phyloP scores from a whole-genome alignment of 75 land plant genomes.

The Pinus taeda region DNA sequence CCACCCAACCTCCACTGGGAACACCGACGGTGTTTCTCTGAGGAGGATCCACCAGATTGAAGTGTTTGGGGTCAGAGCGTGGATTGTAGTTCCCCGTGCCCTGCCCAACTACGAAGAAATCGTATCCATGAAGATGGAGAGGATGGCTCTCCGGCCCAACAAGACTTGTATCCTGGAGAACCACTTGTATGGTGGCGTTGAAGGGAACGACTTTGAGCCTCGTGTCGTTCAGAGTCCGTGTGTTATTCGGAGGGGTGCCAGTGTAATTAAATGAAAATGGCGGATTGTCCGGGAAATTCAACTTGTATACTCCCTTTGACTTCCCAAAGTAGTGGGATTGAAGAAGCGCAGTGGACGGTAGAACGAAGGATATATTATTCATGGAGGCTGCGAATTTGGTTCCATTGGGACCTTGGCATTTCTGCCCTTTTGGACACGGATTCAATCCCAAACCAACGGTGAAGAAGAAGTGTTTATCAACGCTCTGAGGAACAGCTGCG shows the following conservation, averaged over 20 bases:
- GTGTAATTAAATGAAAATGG: conserved; percentile 38
- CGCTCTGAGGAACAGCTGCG: conserved; percentile 44
- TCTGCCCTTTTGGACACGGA: conserved; percentile 29
- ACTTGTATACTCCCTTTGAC: conserved; percentile 22
- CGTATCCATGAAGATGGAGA: conserved; percentile 66
- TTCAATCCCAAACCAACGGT: conserved; percentile 53
- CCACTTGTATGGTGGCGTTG: conserved; percentile 64
- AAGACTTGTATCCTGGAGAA: conserved; percentile 65
- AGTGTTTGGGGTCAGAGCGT: conserved; percentile 24
- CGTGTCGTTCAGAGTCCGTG: conserved; percentile 36
- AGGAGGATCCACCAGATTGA: conserved; percentile 62
- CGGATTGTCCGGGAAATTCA: conserved; percentile 26
- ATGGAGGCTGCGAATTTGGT: conserved; percentile 46
- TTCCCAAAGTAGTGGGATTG: conserved; percentile 31
- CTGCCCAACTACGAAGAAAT: conserved; percentile 65
- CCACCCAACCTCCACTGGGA: conserved; percentile 68
- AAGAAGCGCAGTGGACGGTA: conserved; percentile 39
- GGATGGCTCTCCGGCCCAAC: conserved; percentile 67
- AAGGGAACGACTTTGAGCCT: conserved; percentile 44
- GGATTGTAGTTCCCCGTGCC: conserved; percentile 63
- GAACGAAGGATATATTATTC: conserved; percentile 52
- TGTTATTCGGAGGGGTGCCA: conserved; percentile 44
- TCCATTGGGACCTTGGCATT: conserved; percentile 36
- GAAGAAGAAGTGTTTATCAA: conserved; percentile 56
- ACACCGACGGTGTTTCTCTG: conserved; percentile 60